phyloP scores from a whole-genome alignment of 345 rosid species.

The Eucalyptus paniculata region DNA sequence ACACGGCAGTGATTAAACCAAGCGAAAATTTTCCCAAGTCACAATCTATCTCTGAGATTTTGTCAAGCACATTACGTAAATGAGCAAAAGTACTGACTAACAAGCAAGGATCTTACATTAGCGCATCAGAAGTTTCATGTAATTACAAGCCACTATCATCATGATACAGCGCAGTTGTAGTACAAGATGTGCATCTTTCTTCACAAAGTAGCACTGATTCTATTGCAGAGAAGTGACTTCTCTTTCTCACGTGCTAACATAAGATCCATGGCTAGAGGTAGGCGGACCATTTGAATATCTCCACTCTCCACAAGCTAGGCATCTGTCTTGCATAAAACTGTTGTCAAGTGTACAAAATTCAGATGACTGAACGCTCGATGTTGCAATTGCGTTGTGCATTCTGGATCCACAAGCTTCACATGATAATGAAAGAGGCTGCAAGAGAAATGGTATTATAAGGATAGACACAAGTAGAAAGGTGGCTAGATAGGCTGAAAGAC shows the following conservation, averaged over 20 bases:
- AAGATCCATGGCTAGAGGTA: constrained; percentile 1
- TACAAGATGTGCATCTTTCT: neutral
- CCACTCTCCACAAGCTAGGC: constrained; percentile 29
- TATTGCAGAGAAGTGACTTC: neutral
- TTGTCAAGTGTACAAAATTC: constrained; percentile 22
- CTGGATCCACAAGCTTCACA: constrained; percentile 25
- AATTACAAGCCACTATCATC: neutral
- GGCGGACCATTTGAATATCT: constrained; percentile 31
- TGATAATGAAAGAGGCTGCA: constrained; percentile 9
- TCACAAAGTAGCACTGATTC: neutral
- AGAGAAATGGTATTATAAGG: neutral
- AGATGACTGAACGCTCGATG: constrained; percentile 19
- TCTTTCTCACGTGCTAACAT: constrained; percentile 2
- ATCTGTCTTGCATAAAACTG: constrained; percentile 7
- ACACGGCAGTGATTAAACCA: neutral
- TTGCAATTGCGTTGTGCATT: neutral
- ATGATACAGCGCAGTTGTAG: neutral
- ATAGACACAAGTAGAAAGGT: neutral
- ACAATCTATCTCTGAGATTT: neutral
- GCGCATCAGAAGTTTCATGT: neutral
- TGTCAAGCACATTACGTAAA: neutral
- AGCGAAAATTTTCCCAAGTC: neutral
- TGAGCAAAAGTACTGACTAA: neutral
- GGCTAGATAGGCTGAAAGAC: neutral
- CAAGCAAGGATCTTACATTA: neutral